These are phyloP conservation scores for Thuidium tamariscinum DNA, from an alignment of 225 moss, liverwort and hornwort species.

Conservation along the genomic window DNA sequence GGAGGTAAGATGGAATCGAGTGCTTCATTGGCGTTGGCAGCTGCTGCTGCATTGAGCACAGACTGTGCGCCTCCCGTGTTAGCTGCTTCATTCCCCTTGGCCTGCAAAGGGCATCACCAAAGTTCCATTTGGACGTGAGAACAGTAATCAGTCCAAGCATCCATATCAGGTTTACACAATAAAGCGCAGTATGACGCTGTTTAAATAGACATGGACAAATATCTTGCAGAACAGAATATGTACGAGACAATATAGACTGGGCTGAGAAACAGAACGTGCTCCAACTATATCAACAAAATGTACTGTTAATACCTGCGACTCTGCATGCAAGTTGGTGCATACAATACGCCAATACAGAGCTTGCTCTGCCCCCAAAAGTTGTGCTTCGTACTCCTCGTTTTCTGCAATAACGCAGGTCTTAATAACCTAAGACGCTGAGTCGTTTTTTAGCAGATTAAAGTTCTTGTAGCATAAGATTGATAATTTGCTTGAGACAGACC, in stretches of 20 bases:
- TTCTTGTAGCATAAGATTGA: not conserved
- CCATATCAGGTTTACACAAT: not conserved
- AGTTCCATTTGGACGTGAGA: not conserved
- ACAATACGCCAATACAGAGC: conserved; percentile 80
- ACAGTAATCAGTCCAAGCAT: not conserved
- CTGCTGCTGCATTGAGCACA: conserved; percentile 65
- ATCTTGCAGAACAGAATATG: not conserved
- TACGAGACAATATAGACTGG: not conserved
- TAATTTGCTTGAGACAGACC: conserved; percentile 5
- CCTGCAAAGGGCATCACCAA: conserved; percentile 24
- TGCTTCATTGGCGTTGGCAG: conserved; percentile 53
- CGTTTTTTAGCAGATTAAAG: not conserved
- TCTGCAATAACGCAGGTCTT: conserved; percentile 16
- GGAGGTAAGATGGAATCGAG: conserved; percentile 81
- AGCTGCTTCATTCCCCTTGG: conserved; percentile 69
- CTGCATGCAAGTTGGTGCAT: conserved; percentile 50
- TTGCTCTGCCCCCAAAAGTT: conserved; percentile 71
- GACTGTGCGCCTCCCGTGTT: conserved; percentile 74
- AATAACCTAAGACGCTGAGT: not conserved
- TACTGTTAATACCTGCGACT: conserved; percentile 47
- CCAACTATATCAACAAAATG: not conserved
- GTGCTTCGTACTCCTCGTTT: conserved; percentile 27
- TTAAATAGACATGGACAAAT: not conserved
- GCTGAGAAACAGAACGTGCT: not conserved
- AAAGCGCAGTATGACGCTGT: not conserved